These are phyloP conservation scores for Leccinum uliginosum DNA, from an alignment of 768 basidiomycete genomes.

Conservation along the genomic window DNA sequence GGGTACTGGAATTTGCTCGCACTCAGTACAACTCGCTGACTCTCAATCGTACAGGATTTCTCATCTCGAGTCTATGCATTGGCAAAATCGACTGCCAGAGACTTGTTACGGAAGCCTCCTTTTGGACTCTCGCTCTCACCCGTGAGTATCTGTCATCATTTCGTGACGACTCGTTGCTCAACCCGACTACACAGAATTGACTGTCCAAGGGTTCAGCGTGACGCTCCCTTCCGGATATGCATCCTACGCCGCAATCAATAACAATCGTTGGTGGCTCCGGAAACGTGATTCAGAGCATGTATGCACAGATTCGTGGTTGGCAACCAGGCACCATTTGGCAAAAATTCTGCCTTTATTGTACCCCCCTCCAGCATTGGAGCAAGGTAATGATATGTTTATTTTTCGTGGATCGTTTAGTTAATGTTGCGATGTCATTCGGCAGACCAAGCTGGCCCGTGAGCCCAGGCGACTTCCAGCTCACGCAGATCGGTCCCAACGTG, in stretches of 20 bases:
- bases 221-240: conserved; percentile 42
- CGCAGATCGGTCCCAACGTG: conserved; percentile 56
- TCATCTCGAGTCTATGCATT: conserved; percentile 70
- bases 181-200: conserved; percentile 41
- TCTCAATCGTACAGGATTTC: conserved; percentile 41
- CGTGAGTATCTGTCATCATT: conserved; percentile 32
- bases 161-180: not conserved
- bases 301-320: conserved; percentile 70
- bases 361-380: conserved; percentile 10
- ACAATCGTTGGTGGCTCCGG: conserved; percentile 87
- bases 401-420: conserved; percentile 34
- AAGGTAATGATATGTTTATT: not conserved
- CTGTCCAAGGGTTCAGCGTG: conserved; percentile 53
- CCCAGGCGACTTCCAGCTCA: conserved; percentile 73
- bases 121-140: conserved; percentile 76
- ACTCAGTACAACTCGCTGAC: not conserved
- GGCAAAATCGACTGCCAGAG: conserved; percentile 80
- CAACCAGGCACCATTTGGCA: conserved; percentile 53
- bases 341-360: conserved; percentile 86
- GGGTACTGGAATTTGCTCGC: conserved; percentile 37
- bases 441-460: conserved; percentile 72
- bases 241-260: conserved; percentile 79
- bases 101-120: conserved; percentile 56
- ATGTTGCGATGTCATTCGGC: conserved; percentile 70
- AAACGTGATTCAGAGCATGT: conserved; percentile 56